These are phyloP conservation scores for Lipomyces orientalis DNA, from an alignment of 805 yeast genomes.

Conservation along the genomic window DNA sequence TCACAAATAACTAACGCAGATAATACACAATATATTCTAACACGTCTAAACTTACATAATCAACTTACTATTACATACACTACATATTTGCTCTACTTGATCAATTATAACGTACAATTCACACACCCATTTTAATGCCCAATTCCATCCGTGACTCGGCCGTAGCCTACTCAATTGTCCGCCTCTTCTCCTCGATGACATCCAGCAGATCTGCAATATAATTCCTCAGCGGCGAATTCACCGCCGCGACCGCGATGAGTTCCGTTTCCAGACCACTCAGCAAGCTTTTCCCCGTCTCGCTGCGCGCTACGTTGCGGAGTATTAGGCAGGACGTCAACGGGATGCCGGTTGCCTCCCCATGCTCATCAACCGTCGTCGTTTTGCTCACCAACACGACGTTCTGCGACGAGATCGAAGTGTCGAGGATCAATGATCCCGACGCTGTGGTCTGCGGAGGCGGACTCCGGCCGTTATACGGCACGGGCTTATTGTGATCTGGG, in stretches of 20 bases:
- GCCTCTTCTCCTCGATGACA: slow-evolving; percentile 22
- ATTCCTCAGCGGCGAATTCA: slow-evolving; percentile 34
- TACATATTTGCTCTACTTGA: not conserved
- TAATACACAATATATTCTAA: not conserved
- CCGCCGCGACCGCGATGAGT: slow-evolving; percentile 38
- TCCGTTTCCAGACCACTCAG: slow-evolving; percentile 35
- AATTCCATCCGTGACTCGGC: not conserved
- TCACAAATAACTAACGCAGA: not conserved
- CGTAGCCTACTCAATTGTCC: slow-evolving; percentile 17
- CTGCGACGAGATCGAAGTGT: slow-evolving; percentile 10
- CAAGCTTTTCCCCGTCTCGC: slow-evolving; percentile 38
- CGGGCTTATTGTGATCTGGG: slow-evolving; percentile 24
- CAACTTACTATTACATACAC: not conserved
- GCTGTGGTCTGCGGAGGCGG: slow-evolving; percentile 2
- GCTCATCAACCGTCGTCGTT: slow-evolving; percentile 39
- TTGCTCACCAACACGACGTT: slow-evolving; percentile 17
- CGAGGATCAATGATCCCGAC: not conserved
- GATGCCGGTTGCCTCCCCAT: slow-evolving; percentile 41
- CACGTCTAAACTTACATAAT: not conserved
- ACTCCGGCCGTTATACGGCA: slow-evolving; percentile 15
- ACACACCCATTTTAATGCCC: not conserved
- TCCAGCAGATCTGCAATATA: slow-evolving; percentile 38
- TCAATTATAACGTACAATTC: not conserved
- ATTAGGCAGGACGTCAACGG: slow-evolving; percentile 46
- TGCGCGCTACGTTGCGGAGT: slow-evolving; percentile 47